Evolutionary conservation across 2,329 filamentous ascomycete genomes (phyloP).

Genomic region (Dactylellina leptospora): DNA sequence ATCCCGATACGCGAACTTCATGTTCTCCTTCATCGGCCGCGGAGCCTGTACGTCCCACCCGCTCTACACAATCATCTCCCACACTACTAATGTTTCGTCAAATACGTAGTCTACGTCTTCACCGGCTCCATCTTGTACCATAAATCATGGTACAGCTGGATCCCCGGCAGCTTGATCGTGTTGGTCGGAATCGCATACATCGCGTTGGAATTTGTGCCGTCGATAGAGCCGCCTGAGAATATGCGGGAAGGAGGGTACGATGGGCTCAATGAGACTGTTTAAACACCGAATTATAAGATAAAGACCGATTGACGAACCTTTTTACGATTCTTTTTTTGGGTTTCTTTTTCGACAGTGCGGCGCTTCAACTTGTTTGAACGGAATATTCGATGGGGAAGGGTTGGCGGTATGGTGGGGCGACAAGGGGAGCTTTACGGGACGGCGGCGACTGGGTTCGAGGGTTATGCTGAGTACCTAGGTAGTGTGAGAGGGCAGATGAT

Average conservation of each 20-base stretch:
- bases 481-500: no score
- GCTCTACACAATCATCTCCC: background rate
- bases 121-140: slow-evolving; percentile 85
- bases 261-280: slow-evolving; percentile 60
- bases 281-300: no score
- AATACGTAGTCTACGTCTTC: slow-evolving; percentile 90
- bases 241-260: slow-evolving; percentile 83
- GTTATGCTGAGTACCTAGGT: no score
- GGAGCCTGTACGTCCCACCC: slow-evolving; percentile 79
- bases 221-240: slow-evolving; percentile 80
- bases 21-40: slow-evolving; percentile 96
- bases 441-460: no score
- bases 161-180: slow-evolving; percentile 80
- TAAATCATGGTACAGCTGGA: slow-evolving; percentile 71
- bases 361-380: slow-evolving; percentile 16
- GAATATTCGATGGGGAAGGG: no score
- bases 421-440: no score
- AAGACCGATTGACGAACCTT: no score
- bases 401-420: no score
- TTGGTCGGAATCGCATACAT: slow-evolving; percentile 80
- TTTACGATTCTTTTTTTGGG: background rate
- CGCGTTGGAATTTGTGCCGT: slow-evolving; percentile 77
- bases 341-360: slow-evolving; percentile 12
- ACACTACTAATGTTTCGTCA: background rate
- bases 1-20: slow-evolving; percentile 92